These are phyloP conservation scores for Chrysochromulina parva DNA, from an alignment of 78 protist species.

Conservation along the genomic window DNA sequence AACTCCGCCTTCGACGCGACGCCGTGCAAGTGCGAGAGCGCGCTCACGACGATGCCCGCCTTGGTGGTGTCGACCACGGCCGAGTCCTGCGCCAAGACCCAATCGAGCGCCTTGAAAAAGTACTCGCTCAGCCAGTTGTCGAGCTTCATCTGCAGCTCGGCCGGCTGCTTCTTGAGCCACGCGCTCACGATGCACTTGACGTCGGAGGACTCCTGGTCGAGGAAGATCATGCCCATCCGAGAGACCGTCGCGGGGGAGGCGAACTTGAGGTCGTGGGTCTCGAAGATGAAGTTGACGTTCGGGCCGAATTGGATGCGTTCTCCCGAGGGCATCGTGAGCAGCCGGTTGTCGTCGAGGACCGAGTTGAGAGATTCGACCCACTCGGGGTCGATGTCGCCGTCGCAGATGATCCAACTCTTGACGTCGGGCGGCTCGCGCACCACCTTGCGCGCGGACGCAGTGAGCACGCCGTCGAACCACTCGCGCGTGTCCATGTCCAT, in stretches of 20 bases:
- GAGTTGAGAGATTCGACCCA: constrained; percentile 89
- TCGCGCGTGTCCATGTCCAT: constrained; percentile 87
- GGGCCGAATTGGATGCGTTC: constrained; percentile 59
- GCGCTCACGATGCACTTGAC: constrained; percentile 1
- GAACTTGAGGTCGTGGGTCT: constrained; percentile 72
- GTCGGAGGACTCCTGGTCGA: constrained; percentile 65
- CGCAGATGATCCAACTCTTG: constrained; percentile 79
- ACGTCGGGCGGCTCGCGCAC: constrained; percentile 61
- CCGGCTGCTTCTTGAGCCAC: constrained; percentile 43
- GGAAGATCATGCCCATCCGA: constrained; percentile 70
- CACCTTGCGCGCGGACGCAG: constrained; percentile 56
- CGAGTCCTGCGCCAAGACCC: not conserved
- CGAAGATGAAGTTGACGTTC: constrained; percentile 86
- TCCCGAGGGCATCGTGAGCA: constrained; percentile 88
- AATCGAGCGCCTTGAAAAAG: constrained; percentile 60
- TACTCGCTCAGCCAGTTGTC: constrained; percentile 23
- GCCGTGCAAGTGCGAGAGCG: constrained; percentile 61
- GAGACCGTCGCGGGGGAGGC: constrained; percentile 93
- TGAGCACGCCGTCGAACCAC: constrained; percentile 88
- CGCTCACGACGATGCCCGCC: constrained; percentile 58
- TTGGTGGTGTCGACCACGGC: constrained; percentile 49
- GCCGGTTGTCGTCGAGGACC: constrained; percentile 86
- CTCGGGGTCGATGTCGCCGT: constrained; percentile 87
- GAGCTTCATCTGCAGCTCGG: not conserved
- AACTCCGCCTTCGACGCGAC: constrained; percentile 41